Percentiles rank a stretch among this genome's conserved stretches.
Conservation (phyloP, 495 filamentous ascomycete species). For the Usnea hakonensis region DNA sequence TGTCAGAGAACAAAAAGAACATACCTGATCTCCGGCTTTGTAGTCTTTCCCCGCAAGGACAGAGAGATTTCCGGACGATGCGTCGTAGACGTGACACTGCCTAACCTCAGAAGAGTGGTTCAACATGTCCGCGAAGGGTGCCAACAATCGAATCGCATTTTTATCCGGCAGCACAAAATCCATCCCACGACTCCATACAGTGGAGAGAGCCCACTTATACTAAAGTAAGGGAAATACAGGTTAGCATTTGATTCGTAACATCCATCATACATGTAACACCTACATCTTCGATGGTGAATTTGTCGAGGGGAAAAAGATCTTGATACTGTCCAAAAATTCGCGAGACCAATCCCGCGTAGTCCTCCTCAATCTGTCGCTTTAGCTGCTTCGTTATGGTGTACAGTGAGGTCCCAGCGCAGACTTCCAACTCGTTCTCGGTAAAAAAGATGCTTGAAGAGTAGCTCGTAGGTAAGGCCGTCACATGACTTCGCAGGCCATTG, state of each 20-base stretch:
- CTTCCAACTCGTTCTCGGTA: slow-evolving; percentile 27
- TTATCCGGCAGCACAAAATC: slow-evolving; percentile 28
- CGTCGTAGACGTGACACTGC: slow-evolving; percentile 29
- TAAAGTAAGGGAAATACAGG: slow-evolving; percentile 19
- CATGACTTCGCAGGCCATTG: slow-evolving; percentile 27
- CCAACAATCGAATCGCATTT: slow-evolving; percentile 27
- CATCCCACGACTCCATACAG: slow-evolving; percentile 30
- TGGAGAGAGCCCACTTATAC: slow-evolving; percentile 32
- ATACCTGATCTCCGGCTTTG: slow-evolving; percentile 29
- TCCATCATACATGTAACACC: slow-evolving; percentile 20
- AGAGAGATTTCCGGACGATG: slow-evolving; percentile 25
- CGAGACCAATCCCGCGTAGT: slow-evolving; percentile 24
- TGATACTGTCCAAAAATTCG: slow-evolving; percentile 27
- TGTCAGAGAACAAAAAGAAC: slow-evolving; percentile 19
- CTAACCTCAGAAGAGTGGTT: slow-evolving; percentile 32
- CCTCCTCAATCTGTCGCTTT: slow-evolving; percentile 25
- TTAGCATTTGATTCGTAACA: slow-evolving; percentile 22
- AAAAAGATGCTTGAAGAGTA: slow-evolving; percentile 31
- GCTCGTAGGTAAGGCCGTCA: slow-evolving; percentile 26
- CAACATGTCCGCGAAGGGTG: slow-evolving; percentile 30
- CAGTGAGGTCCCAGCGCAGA: slow-evolving; percentile 27
- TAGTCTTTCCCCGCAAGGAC: slow-evolving; percentile 29
- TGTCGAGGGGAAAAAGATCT: slow-evolving; percentile 28
- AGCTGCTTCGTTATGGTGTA: slow-evolving; percentile 30
- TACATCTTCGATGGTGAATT: slow-evolving; percentile 30